A percentile compares a stretch with the other conserved stretches of the same genome.
Conservation (phyloP, 345 rosid species). For the Salix suchowensis region DNA sequence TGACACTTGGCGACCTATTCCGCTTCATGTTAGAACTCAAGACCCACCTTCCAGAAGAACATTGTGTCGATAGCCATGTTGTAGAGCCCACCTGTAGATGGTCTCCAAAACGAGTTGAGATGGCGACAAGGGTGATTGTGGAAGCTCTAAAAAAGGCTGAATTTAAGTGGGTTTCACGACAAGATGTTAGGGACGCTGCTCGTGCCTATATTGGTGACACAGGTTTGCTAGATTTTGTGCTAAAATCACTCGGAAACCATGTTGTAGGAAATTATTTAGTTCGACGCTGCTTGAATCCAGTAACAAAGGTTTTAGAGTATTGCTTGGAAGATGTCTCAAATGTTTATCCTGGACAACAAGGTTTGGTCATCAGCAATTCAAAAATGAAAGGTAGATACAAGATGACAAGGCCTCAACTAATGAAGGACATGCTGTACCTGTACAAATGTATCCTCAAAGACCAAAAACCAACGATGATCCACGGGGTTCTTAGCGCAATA, state of each 20-base stretch:
- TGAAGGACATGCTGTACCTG: constrained; percentile 57
- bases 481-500: constrained; percentile 42
- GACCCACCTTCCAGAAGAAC: constrained; percentile 52
- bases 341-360: constrained; percentile 39
- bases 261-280: constrained; percentile 81
- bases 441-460: constrained; percentile 55
- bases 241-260: constrained; percentile 88
- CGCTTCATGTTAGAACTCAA: constrained; percentile 68
- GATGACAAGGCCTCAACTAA: constrained; percentile 58
- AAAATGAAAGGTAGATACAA: constrained; percentile 38
- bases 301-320: constrained; percentile 82
- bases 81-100: constrained; percentile 62
- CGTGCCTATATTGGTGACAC: constrained; percentile 88
- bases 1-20: constrained; percentile 62
- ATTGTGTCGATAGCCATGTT: constrained; percentile 26
- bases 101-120: constrained; percentile 83
- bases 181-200: constrained; percentile 89
- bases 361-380: constrained; percentile 31
- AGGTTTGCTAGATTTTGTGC: constrained; percentile 78
- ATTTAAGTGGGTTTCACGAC: constrained; percentile 77
- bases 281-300: constrained; percentile 83
- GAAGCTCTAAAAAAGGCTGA: constrained; percentile 63
- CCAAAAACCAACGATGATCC: constrained; percentile 29
- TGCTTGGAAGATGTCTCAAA: constrained; percentile 70
- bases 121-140: constrained; percentile 76